Evolutionary conservation across 306 rosid species (phyloP).

Genomic region (Vigna reflexopilosa): DNA sequence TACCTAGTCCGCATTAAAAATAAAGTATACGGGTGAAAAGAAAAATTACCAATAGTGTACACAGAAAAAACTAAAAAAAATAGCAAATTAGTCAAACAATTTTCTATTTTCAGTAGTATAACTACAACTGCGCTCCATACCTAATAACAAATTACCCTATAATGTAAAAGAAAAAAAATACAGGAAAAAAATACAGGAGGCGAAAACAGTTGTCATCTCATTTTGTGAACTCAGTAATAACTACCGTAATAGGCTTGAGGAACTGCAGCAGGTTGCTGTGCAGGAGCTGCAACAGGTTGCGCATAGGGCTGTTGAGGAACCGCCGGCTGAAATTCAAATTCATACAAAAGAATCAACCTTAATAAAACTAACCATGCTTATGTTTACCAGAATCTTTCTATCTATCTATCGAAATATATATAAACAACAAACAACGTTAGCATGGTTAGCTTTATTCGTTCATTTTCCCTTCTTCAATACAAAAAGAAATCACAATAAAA

Average conservation of each 20-base stretch:
- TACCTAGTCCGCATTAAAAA: background rate
- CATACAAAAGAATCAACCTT: slow-evolving; percentile 2
- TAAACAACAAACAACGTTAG: background rate
- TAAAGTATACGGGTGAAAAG: background rate
- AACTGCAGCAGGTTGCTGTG: slow-evolving; percentile 77
- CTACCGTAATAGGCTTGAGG: slow-evolving; percentile 87
- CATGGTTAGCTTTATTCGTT: too few species aligned
- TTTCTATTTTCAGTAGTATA: slow-evolving; percentile 32
- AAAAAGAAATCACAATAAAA: background rate
- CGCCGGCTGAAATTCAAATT: slow-evolving; percentile 63
- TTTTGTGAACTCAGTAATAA: slow-evolving; percentile 63
- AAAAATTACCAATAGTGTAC: background rate
- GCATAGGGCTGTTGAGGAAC: slow-evolving; percentile 74
- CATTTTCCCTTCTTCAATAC: background rate
- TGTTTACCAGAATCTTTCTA: background rate
- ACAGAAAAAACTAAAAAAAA: slow-evolving; percentile 12
- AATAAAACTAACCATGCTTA: background rate
- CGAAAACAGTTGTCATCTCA: slow-evolving; percentile 41
- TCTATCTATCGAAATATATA: too few species aligned
- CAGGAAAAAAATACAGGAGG: slow-evolving; percentile 43
- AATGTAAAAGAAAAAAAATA: background rate
- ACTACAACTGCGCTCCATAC: slow-evolving; percentile 45
- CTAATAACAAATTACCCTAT: slow-evolving; percentile 40
- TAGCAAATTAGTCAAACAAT: slow-evolving; percentile 22
- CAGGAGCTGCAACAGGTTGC: slow-evolving; percentile 72